Evolutionary conservation across 2,329 filamentous ascomycete genomes (phyloP), one percentile per base, ranked within the genome.

Genomic region (Penicillium sp.): DNA sequence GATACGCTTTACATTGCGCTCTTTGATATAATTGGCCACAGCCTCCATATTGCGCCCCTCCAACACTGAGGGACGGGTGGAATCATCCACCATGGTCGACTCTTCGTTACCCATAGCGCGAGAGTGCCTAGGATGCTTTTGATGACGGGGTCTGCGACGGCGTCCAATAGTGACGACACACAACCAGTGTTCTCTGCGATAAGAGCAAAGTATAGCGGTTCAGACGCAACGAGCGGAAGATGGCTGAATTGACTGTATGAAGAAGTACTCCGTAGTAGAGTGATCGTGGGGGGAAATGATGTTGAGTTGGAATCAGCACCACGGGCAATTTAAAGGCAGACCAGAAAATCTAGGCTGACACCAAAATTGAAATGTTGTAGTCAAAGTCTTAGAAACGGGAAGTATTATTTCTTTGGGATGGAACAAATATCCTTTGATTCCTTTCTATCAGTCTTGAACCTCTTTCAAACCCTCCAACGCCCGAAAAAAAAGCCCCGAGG

Each of bases 61-160:
- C 15, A 98, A 84, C 0, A 88, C 91, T 57, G 82, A 74, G 1
- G 94, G 87, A 40, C 81, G 81, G 26, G 86, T 86, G 65, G 84
- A 84, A 65, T 90, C 87, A 72, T 89, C 86, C 65, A 93, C 77
- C 58, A 85, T 80, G 35, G 81, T 83, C 26, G 91, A 96, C 67
- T 88, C 84, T 74, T 96, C 92, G 77, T 97, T 92, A 62, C 93
- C 93, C 94, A 97, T 97, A 72, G 63, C 65, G 58, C 61, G 62
- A 54, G 58, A 58, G 54, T 65, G 67, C 62, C 61, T 24, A 26
- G n/a, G 58, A 30, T 60, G 55, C 28, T 66, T 59, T 22, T 69
- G 69, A 62, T 70, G 67, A 55, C 61, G 61, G 24, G 58, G 61
- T 70, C 59, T 70, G 61, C 63, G 68, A 53, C 67, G 68, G 35